A percentile compares a stretch with the other conserved stretches of the same genome.
Evolutionary conservation across 352 stramenopile species (phyloP).

Genomic region (Globisporangium ultimum): DNA sequence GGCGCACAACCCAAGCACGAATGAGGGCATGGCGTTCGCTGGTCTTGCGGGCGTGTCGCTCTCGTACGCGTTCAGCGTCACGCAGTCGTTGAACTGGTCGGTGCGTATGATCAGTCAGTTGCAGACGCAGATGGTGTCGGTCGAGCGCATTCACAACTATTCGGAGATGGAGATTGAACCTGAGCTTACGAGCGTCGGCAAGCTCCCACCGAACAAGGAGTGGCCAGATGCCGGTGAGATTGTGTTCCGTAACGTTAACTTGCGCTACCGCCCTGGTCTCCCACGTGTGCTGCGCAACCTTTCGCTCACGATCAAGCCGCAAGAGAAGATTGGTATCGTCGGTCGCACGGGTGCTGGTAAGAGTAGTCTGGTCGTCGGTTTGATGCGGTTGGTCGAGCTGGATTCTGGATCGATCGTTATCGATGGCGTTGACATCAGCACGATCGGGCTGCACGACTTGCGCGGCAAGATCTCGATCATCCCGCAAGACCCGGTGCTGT

Average conservation of each 20-base stretch:
- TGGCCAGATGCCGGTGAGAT: constrained; percentile 79
- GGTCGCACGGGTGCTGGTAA: constrained; percentile 82
- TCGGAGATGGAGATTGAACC: constrained; percentile 51
- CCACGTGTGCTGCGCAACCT: constrained; percentile 47
- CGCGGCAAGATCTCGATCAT: constrained; percentile 65
- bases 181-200: constrained; percentile 89
- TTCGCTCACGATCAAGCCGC: constrained; percentile 53
- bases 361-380: constrained; percentile 69
- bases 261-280: constrained; percentile 74
- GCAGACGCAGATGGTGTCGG: constrained; percentile 76
- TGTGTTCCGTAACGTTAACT: constrained; percentile 72
- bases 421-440: constrained; percentile 30
- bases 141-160: constrained; percentile 77
- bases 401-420: constrained; percentile 32
- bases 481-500: constrained; percentile 90
- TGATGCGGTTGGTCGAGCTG: constrained; percentile 87
- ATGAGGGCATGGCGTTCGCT: constrained; percentile 41
- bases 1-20: constrained; percentile 35
- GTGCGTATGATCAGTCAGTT: constrained; percentile 74
- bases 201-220: constrained; percentile 35
- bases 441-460: constrained; percentile 24
- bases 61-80: constrained; percentile 78
- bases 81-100: constrained; percentile 75
- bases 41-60: constrained; percentile 66
- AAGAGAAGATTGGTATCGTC: constrained; percentile 70